A percentile compares a stretch with the other conserved stretches of the same genome.
These are phyloP conservation scores for Thelonectria blattea DNA, from an alignment of 2,329 filamentous ascomycete genomes.

Conservation along the genomic window DNA sequence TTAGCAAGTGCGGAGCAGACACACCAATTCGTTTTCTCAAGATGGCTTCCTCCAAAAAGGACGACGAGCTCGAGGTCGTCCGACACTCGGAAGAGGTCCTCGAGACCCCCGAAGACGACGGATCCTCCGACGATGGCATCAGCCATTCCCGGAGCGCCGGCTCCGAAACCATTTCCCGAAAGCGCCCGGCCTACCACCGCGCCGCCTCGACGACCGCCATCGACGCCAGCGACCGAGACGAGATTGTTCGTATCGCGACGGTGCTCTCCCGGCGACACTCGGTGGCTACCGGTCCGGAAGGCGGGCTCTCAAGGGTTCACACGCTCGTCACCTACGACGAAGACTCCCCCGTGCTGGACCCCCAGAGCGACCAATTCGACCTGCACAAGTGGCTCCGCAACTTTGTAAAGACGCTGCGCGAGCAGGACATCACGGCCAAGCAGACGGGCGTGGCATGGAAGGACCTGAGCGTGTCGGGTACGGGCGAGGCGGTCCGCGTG, in stretches of 20 bases:
- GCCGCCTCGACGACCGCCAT: constrained; percentile 27
- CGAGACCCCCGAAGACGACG: background rate
- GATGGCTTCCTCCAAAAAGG: background rate
- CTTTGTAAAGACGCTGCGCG: constrained; percentile 52
- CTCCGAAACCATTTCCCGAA: background rate
- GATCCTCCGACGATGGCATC: background rate
- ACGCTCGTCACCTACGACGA: constrained; percentile 33
- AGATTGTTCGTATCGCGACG: constrained; percentile 49
- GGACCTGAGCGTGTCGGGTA: constrained; percentile 70
- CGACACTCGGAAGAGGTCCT: background rate
- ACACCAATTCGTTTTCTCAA: background rate
- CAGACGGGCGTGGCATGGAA: constrained; percentile 68
- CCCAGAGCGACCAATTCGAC: constrained; percentile 48
- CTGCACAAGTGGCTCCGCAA: constrained; percentile 49
- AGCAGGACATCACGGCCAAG: constrained; percentile 60
- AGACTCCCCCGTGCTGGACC: constrained; percentile 46
- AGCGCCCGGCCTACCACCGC: background rate
- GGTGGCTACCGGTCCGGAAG: constrained; percentile 20
- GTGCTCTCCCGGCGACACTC: constrained; percentile 46
- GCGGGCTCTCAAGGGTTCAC: constrained; percentile 17
- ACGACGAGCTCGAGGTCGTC: background rate
- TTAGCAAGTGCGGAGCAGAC: too few species aligned
- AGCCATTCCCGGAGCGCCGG: background rate
- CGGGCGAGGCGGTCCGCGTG: constrained; percentile 69
- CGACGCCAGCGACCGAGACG: constrained; percentile 42